Percentiles rank a stretch among this genome's conserved stretches.
phyloP scores from a whole-genome alignment of 2,329 filamentous ascomycete genomes.

The Endothia cerciana region DNA sequence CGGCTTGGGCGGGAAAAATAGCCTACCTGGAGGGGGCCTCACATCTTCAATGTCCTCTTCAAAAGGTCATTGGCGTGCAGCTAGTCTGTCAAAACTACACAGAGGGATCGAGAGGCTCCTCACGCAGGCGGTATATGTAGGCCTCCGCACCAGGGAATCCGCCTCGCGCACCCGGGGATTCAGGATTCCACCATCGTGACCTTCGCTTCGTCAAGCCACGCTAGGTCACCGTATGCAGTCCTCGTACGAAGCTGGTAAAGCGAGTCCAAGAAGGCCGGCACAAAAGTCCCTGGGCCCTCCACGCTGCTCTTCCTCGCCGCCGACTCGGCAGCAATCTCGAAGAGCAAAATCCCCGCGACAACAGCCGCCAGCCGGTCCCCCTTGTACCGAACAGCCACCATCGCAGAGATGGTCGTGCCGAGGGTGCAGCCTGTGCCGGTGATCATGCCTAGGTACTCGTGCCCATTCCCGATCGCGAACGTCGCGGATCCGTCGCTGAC shows the following conservation, averaged over 20 bases:
- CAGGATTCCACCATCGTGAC: background rate
- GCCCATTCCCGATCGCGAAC: constrained; percentile 74
- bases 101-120: no score
- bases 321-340: constrained; percentile 72
- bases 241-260: constrained; percentile 48
- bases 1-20: background rate
- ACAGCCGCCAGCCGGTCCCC: constrained; percentile 71
- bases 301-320: constrained; percentile 69
- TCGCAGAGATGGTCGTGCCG: constrained; percentile 79
- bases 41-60: background rate
- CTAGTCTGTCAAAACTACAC: background rate
- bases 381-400: constrained; percentile 63
- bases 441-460: constrained; percentile 69
- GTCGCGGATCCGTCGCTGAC: constrained; percentile 74
- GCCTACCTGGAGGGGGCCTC: background rate
- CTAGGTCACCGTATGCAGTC: constrained; percentile 8
- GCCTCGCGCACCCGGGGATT: no score
- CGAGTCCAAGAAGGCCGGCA: constrained; percentile 82
- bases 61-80: background rate
- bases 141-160: background rate
- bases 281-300: constrained; percentile 81
- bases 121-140: no score
- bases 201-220: constrained; percentile 17
- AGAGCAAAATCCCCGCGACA: constrained; percentile 74
- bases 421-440: constrained; percentile 86